Conservation (phyloP, 805 yeast genomes). For the Candida methanosorbosa region DNA sequence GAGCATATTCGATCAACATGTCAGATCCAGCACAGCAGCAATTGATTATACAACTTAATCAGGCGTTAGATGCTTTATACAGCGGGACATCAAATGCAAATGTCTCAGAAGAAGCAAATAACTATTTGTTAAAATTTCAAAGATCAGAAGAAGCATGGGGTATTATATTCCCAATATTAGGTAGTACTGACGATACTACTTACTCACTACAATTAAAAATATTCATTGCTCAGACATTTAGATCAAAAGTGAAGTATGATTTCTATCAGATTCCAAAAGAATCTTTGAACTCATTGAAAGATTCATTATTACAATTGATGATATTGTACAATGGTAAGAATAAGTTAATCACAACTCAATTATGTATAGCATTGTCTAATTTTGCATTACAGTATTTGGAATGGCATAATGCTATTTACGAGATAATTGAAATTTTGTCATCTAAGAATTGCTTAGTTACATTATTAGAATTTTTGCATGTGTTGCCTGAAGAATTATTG, state of each 20-base stretch:
- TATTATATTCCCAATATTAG: constrained; percentile 47
- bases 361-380: constrained; percentile 75
- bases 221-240: constrained; percentile 86
- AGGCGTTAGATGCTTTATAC: constrained; percentile 39
- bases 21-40: constrained; percentile 7
- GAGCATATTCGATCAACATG: too few species aligned
- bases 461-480: constrained; percentile 71
- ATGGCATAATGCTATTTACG: constrained; percentile 69
- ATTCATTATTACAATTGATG: constrained; percentile 53
- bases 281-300: constrained; percentile 53
- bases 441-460: constrained; percentile 31
- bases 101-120: constrained; percentile 37
- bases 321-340: constrained; percentile 32
- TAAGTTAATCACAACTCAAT: constrained; percentile 69
- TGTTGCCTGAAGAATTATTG: constrained; percentile 85
- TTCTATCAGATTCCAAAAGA: constrained; percentile 63
- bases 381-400: constrained; percentile 66
- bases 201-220: constrained; percentile 51
- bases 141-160: constrained; percentile 80
- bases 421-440: constrained; percentile 46
- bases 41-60: too few species aligned
- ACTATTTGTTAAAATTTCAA: constrained; percentile 72
- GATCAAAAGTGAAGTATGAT: constrained; percentile 81
- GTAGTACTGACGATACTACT: constrained; percentile 15
- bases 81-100: constrained; percentile 20